Evolutionary conservation across 257 asterid species (phyloP).

Genomic region (Nyctanthes arbortristis): DNA sequence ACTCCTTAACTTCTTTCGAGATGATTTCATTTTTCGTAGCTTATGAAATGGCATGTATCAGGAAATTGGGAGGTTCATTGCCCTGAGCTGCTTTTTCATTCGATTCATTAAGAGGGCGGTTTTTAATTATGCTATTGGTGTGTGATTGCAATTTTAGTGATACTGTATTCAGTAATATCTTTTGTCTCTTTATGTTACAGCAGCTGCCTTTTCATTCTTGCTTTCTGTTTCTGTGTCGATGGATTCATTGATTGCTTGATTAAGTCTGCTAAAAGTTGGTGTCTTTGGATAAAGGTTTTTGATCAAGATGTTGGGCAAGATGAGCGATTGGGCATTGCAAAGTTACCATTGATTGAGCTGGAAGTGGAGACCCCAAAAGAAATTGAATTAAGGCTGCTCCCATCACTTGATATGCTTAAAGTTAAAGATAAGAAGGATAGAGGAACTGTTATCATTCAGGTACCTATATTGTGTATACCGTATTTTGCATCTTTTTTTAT

Average conservation of each 20-base stretch:
- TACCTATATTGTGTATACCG: conserved; percentile 29
- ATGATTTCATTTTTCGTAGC: background rate
- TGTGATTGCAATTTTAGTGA: background rate
- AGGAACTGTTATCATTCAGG: conserved; percentile 79
- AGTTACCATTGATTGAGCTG: conserved; percentile 66
- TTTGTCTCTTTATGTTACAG: background rate
- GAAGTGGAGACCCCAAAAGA: conserved; percentile 69
- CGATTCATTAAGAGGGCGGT: background rate
- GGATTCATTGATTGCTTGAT: background rate
- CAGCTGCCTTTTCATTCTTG: background rate
- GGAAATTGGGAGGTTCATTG: background rate
- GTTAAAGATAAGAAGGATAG: conserved; percentile 90
- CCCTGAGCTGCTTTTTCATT: background rate
- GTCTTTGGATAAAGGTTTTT: conserved; percentile 65
- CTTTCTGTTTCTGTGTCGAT: background rate
- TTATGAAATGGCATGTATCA: no score
- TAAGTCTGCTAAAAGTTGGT: no score
- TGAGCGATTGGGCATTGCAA: conserved; percentile 67
- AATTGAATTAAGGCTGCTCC: conserved; percentile 56
- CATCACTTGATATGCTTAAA: conserved; percentile 87
- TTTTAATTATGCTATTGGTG: background rate
- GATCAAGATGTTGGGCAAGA: conserved; percentile 97
- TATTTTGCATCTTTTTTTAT: no score
- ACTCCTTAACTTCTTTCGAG: background rate
- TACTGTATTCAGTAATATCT: background rate